These are phyloP conservation scores for Penstemon eatonii DNA, from an alignment of 257 asterid genomes.

Conservation along the genomic window DNA sequence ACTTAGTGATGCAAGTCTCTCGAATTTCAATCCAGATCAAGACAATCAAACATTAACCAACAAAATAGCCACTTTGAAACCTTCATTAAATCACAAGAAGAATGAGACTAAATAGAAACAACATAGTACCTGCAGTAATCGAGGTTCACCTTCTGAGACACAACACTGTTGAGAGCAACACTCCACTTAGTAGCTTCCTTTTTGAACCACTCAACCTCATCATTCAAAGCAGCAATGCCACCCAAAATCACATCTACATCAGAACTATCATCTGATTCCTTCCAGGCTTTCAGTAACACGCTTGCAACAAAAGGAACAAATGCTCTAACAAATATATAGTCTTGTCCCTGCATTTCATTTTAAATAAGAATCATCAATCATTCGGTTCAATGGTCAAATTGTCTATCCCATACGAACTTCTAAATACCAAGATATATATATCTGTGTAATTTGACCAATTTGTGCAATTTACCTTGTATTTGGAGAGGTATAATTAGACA, in stretches of 20 bases:
- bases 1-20: not conserved
- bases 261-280: constrained; percentile 49
- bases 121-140: constrained; percentile 64
- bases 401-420: no score
- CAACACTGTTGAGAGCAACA: constrained; percentile 47
- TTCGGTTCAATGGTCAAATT: no score
- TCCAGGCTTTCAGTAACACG: constrained; percentile 68
- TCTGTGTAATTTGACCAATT: no score
- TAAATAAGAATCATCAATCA: not conserved
- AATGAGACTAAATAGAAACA: not conserved
- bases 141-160: constrained; percentile 58
- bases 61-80: not conserved
- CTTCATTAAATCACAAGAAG: not conserved
- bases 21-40: not conserved
- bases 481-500: no score
- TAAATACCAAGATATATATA: no score
- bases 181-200: constrained; percentile 75
- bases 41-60: not conserved
- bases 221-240: constrained; percentile 68
- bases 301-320: constrained; percentile 70
- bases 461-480: no score
- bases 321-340: constrained; percentile 75
- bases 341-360: constrained; percentile 68
- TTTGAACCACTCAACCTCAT: constrained; percentile 82
- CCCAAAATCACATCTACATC: constrained; percentile 66